phyloP scores from a whole-genome alignment of 192 early-diverging fungal genomes.

The Coemansia erecta region DNA sequence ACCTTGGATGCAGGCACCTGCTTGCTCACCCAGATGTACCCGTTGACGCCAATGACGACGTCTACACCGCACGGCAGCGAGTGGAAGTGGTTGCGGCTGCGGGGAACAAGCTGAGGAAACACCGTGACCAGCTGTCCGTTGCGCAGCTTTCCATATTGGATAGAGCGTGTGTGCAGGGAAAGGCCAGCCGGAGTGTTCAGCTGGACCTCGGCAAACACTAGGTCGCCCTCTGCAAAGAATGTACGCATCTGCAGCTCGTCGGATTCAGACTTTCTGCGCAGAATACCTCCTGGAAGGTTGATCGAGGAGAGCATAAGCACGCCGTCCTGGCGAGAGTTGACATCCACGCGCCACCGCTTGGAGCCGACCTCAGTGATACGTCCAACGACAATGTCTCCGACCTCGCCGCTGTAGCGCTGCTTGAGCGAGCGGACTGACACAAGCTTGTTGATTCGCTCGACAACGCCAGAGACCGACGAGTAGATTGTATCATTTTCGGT shows the following conservation, averaged over 20 bases:
- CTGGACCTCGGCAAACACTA: slow-evolving; percentile 90
- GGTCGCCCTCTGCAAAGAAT: slow-evolving; percentile 92
- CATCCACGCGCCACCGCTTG: slow-evolving; percentile 95
- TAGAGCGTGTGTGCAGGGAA: slow-evolving; percentile 84
- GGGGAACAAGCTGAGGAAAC: slow-evolving; percentile 84
- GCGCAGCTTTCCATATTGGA: slow-evolving; percentile 86
- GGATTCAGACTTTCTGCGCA: slow-evolving; percentile 90
- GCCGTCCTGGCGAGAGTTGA: slow-evolving; percentile 84
- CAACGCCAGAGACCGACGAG: slow-evolving; percentile 85
- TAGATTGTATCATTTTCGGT: slow-evolving; percentile 66
- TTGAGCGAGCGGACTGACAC: slow-evolving; percentile 87
- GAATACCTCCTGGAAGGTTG: slow-evolving; percentile 92
- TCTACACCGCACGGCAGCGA: slow-evolving; percentile 89
- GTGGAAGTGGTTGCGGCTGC: slow-evolving; percentile 94
- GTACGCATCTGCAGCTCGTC: slow-evolving; percentile 97
- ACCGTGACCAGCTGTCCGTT: slow-evolving; percentile 81
- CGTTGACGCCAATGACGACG: slow-evolving; percentile 92
- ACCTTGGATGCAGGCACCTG: slow-evolving; percentile 59
- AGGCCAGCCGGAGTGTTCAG: slow-evolving; percentile 78
- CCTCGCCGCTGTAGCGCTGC: slow-evolving; percentile 86
- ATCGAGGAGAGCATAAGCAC: slow-evolving; percentile 85
- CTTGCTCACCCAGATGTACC: slow-evolving; percentile 95
- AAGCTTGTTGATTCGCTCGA: slow-evolving; percentile 95
- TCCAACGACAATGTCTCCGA: slow-evolving; percentile 96
- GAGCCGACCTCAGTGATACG: slow-evolving; percentile 86